phyloP scores from a whole-genome alignment of 1,284 basidiomycete species.

The Sanghuangporus baumii region DNA sequence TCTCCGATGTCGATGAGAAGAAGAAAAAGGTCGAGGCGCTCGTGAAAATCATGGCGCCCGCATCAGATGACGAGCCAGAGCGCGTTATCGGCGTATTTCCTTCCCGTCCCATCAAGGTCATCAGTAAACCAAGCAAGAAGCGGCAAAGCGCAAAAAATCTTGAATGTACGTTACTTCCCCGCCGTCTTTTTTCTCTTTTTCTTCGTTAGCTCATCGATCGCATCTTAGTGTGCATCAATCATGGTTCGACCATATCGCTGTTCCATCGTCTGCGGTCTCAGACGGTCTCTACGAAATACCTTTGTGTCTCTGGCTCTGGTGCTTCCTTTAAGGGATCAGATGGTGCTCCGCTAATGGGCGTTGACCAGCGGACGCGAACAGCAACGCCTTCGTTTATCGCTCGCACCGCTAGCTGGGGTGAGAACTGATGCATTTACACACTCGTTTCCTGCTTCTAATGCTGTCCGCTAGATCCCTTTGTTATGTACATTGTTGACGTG shows the following conservation, averaged over 20 bases:
- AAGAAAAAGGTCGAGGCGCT: conserved; percentile 89
- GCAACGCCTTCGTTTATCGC: conserved; percentile 81
- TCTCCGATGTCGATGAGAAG: conserved; percentile 86
- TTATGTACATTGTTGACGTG: conserved; percentile 91
- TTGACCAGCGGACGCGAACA: conserved; percentile 66
- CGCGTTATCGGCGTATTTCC: conserved; percentile 83
- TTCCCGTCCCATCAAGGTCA: conserved; percentile 92
- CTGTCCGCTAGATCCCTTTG: conserved; percentile 69
- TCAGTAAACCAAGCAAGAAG: conserved; percentile 96
- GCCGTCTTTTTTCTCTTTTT: conserved; percentile 11
- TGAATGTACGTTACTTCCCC: conserved; percentile 61
- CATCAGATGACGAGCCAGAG: conserved; percentile 70
- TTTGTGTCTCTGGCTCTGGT: conserved; percentile 88
- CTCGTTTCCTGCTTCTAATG: conserved; percentile 20
- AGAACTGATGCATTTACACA: conserved; percentile 22
- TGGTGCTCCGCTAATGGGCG: conserved; percentile 76
- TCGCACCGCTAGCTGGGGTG: conserved; percentile 80
- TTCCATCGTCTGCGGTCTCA: conserved; percentile 94
- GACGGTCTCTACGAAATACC: conserved; percentile 92
- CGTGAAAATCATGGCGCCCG: conserved; percentile 83
- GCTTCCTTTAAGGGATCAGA: conserved; percentile 89
- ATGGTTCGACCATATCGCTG: conserved; percentile 91
- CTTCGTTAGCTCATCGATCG: conserved; percentile 16
- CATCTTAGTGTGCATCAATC: conserved; percentile 80
- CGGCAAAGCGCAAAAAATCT: conserved; percentile 89